Evolutionary conservation across 805 yeast species (phyloP), one percentile per base, ranked within the genome.

Genomic region (Metschnikowia koreensis): DNA sequence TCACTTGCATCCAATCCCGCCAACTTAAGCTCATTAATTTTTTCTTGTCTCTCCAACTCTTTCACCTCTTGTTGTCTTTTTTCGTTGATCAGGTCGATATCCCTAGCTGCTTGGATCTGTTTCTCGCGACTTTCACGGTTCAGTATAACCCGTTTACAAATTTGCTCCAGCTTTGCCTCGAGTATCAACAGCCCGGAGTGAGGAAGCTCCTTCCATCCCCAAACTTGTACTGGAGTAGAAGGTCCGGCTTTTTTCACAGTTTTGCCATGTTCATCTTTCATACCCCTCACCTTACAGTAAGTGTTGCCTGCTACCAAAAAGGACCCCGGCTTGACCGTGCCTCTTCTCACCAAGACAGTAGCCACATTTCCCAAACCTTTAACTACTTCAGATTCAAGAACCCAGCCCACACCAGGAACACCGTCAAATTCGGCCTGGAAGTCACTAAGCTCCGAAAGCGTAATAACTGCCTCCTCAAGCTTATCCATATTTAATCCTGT

Each of bases 171-270:
- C 55, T 81, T 80, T 11, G 94, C 96, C 64, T 90, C 86, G 6
- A 93, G 65, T 1, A 89, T 83, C 56, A 81, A 81, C 56, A 90
- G 97, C 9, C 99, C 99, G 10, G 96, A 94, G 47, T 82, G 88
- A 0, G 98, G 98, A 37, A 92, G 70, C 36, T 84, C 92, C 64
- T 87, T 91, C 99, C 99, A 94, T 0, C 99, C 99, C 65, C 89
- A 79, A 7, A 94, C 76, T 61, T 90, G 96, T 1, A 89, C 96
- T 0, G 98, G 97, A 8, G 87, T 84, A 0, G 97, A 86, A 0
- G 99, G 98, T 0, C 82, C 81, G 0, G 96, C 97, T 31, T 66
- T 53, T 52, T 82, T 81, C 8, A 90, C 67, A 0, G 75, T 51
- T 56, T 82, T 82, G 3, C 93, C 92, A 51, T 71, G 65, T 57